A percentile compares a stretch with the other conserved stretches of the same genome.
Evolutionary conservation across 306 rosid species (phyloP).

Genomic region (Astragalus membranaceus): DNA sequence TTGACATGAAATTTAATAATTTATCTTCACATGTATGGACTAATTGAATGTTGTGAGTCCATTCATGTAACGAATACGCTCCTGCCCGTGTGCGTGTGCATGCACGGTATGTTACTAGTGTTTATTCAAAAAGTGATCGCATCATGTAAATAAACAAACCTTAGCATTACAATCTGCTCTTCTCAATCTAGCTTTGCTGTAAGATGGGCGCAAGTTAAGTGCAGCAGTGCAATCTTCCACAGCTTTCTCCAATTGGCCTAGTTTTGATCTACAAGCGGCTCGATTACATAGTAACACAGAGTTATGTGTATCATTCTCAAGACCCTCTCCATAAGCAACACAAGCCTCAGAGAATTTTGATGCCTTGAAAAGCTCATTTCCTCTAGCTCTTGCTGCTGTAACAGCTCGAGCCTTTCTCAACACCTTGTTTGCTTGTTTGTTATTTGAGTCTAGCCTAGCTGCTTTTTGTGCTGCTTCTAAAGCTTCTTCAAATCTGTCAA

Average conservation of each 20-base stretch:
- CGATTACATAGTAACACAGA: slow-evolving; percentile 69
- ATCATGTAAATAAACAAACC: slow-evolving; percentile 23
- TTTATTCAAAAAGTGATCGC: neutral
- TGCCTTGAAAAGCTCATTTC: slow-evolving; percentile 70
- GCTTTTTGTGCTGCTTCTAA: slow-evolving; percentile 58
- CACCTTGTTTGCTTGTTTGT: slow-evolving; percentile 41
- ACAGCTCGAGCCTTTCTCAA: slow-evolving; percentile 44
- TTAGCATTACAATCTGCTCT: slow-evolving; percentile 81
- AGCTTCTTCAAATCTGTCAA: slow-evolving; percentile 67
- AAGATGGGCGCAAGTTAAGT: slow-evolving; percentile 60
- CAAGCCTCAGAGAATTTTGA: slow-evolving; percentile 68
- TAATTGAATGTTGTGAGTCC: no score
- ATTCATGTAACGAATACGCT: no score
- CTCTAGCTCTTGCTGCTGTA: slow-evolving; percentile 52
- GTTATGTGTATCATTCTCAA: slow-evolving; percentile 61
- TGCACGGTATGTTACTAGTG: no score
- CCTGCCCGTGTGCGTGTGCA: no score
- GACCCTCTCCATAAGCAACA: slow-evolving; percentile 67
- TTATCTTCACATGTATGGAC: no score
- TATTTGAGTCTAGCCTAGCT: slow-evolving; percentile 53
- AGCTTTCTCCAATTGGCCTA: slow-evolving; percentile 59
- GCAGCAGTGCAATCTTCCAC: slow-evolving; percentile 67
- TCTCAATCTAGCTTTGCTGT: slow-evolving; percentile 71
- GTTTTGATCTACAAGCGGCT: slow-evolving; percentile 70
- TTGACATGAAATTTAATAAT: no score